A percentile compares a stretch with the other conserved stretches of the same genome.
Conservation (phyloP, 2,329 filamentous ascomycete genomes). For the Colletotrichum gloeosporioides region DNA sequence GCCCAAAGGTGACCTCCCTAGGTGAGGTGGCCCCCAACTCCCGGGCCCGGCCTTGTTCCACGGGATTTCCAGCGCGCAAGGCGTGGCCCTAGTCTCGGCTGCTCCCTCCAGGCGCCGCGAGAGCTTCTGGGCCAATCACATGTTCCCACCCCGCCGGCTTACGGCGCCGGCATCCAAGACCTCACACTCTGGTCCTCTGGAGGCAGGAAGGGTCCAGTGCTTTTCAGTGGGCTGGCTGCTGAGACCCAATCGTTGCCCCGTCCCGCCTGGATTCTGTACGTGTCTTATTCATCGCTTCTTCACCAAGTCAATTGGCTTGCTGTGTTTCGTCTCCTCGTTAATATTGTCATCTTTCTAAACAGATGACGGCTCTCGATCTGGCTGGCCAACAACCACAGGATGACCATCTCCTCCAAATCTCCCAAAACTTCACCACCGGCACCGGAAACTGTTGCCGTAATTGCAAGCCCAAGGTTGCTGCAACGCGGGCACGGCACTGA, state of each 20-base stretch:
- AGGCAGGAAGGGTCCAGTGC: not conserved
- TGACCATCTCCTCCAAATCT: not conserved
- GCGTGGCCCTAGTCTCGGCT: constrained; percentile 11
- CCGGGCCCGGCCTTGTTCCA: constrained; percentile 3
- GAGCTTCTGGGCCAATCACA: constrained; percentile 2
- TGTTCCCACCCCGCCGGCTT: not conserved
- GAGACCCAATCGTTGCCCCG: not conserved
- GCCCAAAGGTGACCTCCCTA: not conserved
- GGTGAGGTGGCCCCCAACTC: not conserved
- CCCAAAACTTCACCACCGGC: not conserved
- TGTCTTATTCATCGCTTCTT: constrained; percentile 2
- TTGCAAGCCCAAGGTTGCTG: not conserved
- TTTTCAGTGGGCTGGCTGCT: not conserved
- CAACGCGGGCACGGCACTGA: not conserved
- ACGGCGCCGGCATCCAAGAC: not conserved
- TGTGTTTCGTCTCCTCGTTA: not conserved
- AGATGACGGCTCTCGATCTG: not conserved
- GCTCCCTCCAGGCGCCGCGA: not conserved
- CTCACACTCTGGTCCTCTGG: not conserved
- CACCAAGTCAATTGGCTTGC: not conserved
- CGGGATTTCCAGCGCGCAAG: not conserved
- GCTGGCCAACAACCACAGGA: not conserved
- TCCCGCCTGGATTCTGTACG: not conserved
- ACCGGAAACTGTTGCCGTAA: not conserved
- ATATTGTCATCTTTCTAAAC: not conserved